These are phyloP conservation scores for Phytophthora pini DNA, from an alignment of 352 stramenopile species.

Conservation along the genomic window DNA sequence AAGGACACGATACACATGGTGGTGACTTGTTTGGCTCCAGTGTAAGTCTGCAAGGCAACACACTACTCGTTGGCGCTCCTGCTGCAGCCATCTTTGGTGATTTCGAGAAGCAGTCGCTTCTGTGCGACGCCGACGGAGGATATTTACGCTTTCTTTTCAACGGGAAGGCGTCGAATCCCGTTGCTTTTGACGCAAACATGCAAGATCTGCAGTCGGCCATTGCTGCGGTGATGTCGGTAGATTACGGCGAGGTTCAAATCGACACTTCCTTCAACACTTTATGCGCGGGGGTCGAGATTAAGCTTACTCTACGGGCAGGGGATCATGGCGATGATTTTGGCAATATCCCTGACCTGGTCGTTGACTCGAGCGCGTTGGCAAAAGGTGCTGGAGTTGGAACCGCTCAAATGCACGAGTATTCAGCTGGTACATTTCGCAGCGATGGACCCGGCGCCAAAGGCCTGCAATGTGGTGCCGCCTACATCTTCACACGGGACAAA, in stretches of 20 bases:
- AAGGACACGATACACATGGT: constrained; percentile 59
- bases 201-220: constrained; percentile 57
- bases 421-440: constrained; percentile 59
- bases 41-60: constrained; percentile 63
- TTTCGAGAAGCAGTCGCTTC: constrained; percentile 73
- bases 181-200: constrained; percentile 69
- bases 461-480: constrained; percentile 71
- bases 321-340: constrained; percentile 64
- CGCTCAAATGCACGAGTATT: constrained; percentile 63
- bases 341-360: constrained; percentile 64
- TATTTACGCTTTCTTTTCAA: constrained; percentile 74
- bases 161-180: constrained; percentile 53
- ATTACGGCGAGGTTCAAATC: constrained; percentile 61
- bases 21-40: constrained; percentile 81
- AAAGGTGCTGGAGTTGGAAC: constrained; percentile 40
- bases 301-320: constrained; percentile 55
- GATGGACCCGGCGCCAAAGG: constrained; percentile 71
- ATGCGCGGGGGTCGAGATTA: constrained; percentile 61
- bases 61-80: constrained; percentile 69
- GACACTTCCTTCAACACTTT: constrained; percentile 55
- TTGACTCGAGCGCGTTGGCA: constrained; percentile 50
- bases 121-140: constrained; percentile 78
- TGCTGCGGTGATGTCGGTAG: constrained; percentile 61
- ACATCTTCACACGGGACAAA: constrained; percentile 58
- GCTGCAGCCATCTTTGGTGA: constrained; percentile 71